Evolutionary conservation across 108 stramenopile species (phyloP), one percentile per base, ranked within the genome.

Genomic region (Nannochloropsis gaditana): DNA sequence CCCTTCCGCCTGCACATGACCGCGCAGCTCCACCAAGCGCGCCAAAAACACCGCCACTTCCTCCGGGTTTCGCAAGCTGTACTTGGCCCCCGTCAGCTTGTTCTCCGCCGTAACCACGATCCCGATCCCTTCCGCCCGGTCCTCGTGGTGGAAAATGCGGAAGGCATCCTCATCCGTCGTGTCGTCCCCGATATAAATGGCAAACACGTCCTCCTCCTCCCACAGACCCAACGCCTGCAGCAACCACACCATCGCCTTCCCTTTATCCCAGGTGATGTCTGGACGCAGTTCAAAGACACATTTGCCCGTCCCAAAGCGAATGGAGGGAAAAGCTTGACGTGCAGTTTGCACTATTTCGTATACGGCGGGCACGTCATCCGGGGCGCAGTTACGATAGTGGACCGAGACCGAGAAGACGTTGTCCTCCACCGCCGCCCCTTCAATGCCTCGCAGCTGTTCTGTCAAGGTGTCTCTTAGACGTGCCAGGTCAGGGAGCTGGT

Each of bases 281-380:
- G 88, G 88, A 79, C 86, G 88, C 43, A 89, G 88, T 45, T 89
- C 88, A 79, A 84, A 89, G n/a, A 89, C 88, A 83, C 84, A 44
- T 44, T 88, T 88, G 44, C 88, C 88, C 42, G 43, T 43, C 43
- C 79, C 42, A 79, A 87, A 84, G 9, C 88, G 83, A 17, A 87
- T 84, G 47, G 81, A 43, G 80, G 80, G 41, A 81, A 45, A 43
- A 44, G 81, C 86, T 19, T 84, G 44, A 44, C 44, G 44, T 82
- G 88, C 86, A 41, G 79, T 3, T 44, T 10, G 73, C 11, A 82
- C 84, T 10, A 87, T 11, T 1, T 84, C 86, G 42, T 44, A 83
- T 1, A 87, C 87, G 84, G 43, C 44, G 31, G 87, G 87, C 6
- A 87, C 87, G n/a, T 87, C 84, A 42, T 17, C 80, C 43, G 79